Conservation (phyloP, 75 land plant genomes). For the Sequoiadendron giganteum region DNA sequence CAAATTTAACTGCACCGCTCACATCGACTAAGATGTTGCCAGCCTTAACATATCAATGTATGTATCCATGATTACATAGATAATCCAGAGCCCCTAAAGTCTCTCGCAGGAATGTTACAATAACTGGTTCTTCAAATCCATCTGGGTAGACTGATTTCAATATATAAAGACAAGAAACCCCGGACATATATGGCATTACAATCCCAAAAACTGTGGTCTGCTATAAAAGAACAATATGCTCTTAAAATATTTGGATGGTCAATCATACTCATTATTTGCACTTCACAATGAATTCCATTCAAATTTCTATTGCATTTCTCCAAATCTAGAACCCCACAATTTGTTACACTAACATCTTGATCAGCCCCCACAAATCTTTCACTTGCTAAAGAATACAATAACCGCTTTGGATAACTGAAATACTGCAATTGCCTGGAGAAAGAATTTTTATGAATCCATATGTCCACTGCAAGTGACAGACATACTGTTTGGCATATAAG, state of each 20-base stretch:
- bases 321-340: no score
- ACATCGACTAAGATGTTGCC: slow-evolving; percentile 89
- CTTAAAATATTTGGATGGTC: slow-evolving; percentile 92
- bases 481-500: no score
- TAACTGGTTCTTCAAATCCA: slow-evolving; percentile 91
- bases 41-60: slow-evolving; percentile 99
- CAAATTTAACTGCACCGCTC: slow-evolving; percentile 81
- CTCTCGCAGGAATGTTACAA: slow-evolving; percentile 80
- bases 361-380: no score
- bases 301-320: no score
- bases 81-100: slow-evolving; percentile 81
- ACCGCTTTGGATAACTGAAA: no score
- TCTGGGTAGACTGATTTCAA: slow-evolving; percentile 79
- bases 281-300: slow-evolving; percentile 72
- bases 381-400: no score
- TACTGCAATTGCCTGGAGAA: no score
- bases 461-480: no score
- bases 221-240: slow-evolving; percentile 89
- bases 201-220: slow-evolving; percentile 78
- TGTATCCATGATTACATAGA: slow-evolving; percentile 91
- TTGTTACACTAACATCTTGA: no score
- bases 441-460: no score
- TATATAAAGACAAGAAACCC: slow-evolving; percentile 95
- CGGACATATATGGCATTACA: slow-evolving; percentile 97
- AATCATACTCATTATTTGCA: slow-evolving; percentile 86